A percentile compares a stretch with the other conserved stretches of the same genome.
These are phyloP conservation scores for Xylaria sp. DNA, from an alignment of 2,329 filamentous ascomycete species.

Conservation along the genomic window DNA sequence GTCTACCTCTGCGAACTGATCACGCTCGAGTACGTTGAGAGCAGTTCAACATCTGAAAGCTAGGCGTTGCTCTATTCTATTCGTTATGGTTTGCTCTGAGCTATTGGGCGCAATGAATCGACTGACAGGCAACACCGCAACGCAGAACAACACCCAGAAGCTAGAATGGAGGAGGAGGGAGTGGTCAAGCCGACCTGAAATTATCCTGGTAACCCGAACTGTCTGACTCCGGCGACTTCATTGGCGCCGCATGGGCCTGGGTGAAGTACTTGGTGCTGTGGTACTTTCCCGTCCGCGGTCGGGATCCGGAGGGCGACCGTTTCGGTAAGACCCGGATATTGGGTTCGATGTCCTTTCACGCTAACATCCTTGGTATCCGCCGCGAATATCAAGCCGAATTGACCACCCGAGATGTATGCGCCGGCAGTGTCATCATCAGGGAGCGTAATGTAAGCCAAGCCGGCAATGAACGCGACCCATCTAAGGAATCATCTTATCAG, in stretches of 20 bases:
- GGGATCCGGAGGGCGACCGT: conserved; percentile 49
- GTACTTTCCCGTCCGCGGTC: conserved; percentile 41
- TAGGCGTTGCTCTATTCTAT: background rate
- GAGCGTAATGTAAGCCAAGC: conserved; percentile 49
- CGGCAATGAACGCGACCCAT: conserved; percentile 47
- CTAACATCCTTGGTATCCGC: conserved; percentile 49
- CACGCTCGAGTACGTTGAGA: too few relatives aligned
- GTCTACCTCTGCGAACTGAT: too few relatives aligned
- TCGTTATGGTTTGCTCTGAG: background rate
- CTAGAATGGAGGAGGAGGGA: background rate
- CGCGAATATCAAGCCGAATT: conserved; percentile 49
- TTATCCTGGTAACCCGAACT: conserved; percentile 5
- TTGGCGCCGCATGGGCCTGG: conserved; percentile 44
- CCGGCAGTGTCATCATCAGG: conserved; percentile 42
- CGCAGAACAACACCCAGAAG: too few relatives aligned
- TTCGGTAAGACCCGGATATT: conserved; percentile 47
- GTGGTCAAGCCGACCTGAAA: background rate
- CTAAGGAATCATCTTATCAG: conserved; percentile 26
- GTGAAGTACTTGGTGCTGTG: conserved; percentile 49
- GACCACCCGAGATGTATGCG: conserved; percentile 46
- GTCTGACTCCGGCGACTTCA: conserved; percentile 31
- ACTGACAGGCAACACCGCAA: background rate
- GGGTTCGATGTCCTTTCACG: conserved; percentile 47
- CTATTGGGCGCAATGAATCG: background rate
- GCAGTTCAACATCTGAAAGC: too few relatives aligned